Evolutionary conservation across 192 early-diverging fungal species (phyloP), one percentile per base, ranked within the genome.

Genomic region (Coemansia sp.): DNA sequence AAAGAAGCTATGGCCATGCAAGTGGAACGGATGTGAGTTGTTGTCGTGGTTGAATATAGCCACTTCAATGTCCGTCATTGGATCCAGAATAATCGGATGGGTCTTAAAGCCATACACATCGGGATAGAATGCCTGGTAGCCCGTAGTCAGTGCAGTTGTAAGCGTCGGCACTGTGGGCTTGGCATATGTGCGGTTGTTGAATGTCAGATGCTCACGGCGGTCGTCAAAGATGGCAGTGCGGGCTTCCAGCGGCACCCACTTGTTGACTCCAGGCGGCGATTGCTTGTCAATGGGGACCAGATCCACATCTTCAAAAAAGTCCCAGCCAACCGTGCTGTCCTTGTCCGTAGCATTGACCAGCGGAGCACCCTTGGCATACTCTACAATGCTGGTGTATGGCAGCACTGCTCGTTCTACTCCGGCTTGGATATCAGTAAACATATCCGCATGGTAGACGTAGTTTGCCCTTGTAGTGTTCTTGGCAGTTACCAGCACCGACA

Each of bases 1-100:
- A 60, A 90, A 87, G 77, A 93, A 91, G 18, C 69, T 72, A 71
- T 94, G 89, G 18, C 93, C 93, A 73, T 94, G 93, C 26, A 93
- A 66, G 67, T 94, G 93, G 84, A 93, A 84, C 70, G 82, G 67
- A 41, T 95, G 93, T 50, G 76, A 76, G 56, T 85, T 88, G 42
- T 68, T 57, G 59, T 93, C 90, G 30, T 79, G 53, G 66, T 95
- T 95, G 69, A 84, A 85, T 36, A 93, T 74, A n/a, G 85, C 80
- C 39, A 93, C 71, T 64, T 93, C 85, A 51, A 89, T 56, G 50
- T 82, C 76, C 11, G 85, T 60, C 47, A 83, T 32, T 40, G 88
- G 81, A 21, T 87, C 79, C 6, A 90, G 44, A 15, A 90, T 78
- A 40, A 81, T 58, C 3, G 87, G 73, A 36, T 85, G 69, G 14